Conservation (phyloP, 768 basidiomycete genomes). For the Termitomyces sp. region DNA sequence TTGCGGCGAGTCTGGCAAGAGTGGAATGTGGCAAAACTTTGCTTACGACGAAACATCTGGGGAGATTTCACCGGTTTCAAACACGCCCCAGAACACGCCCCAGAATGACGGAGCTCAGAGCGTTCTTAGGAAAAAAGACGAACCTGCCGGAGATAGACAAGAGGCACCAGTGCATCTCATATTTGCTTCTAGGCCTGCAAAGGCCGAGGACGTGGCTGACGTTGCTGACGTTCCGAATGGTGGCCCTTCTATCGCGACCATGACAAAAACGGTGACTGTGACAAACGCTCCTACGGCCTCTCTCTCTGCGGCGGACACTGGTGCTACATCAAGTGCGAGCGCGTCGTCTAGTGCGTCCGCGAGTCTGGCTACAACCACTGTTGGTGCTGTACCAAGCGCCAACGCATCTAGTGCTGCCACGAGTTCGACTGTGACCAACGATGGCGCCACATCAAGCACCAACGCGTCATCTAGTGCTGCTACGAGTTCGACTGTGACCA, state of each 20-base stretch:
- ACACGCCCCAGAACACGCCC: conserved; percentile 17
- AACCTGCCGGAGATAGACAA: conserved; percentile 4
- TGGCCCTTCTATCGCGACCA: conserved; percentile 19
- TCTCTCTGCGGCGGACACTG: conserved; percentile 12
- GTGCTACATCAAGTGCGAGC: conserved; percentile 1
- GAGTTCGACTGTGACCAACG: background rate
- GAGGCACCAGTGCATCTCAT: conserved; percentile 45
- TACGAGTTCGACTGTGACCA: background rate
- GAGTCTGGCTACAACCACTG: no score
- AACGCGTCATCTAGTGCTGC: background rate
- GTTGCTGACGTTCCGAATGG: conserved; percentile 8
- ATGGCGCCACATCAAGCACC: background rate
- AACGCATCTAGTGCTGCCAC: no score
- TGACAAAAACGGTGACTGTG: conserved; percentile 21
- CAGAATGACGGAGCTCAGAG: conserved; percentile 7
- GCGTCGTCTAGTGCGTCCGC: background rate
- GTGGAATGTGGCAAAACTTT: conserved; percentile 53
- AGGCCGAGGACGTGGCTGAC: conserved; percentile 15
- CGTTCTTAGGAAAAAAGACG: conserved; percentile 17
- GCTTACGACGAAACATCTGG: conserved; percentile 44
- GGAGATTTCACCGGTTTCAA: conserved; percentile 49
- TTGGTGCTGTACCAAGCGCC: no score
- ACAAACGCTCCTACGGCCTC: conserved; percentile 18
- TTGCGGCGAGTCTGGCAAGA: conserved; percentile 15
- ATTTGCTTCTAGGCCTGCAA: conserved; percentile 36